phyloP scores from a whole-genome alignment of 2,329 filamentous ascomycete genomes.

The Hypocreales sp. region DNA sequence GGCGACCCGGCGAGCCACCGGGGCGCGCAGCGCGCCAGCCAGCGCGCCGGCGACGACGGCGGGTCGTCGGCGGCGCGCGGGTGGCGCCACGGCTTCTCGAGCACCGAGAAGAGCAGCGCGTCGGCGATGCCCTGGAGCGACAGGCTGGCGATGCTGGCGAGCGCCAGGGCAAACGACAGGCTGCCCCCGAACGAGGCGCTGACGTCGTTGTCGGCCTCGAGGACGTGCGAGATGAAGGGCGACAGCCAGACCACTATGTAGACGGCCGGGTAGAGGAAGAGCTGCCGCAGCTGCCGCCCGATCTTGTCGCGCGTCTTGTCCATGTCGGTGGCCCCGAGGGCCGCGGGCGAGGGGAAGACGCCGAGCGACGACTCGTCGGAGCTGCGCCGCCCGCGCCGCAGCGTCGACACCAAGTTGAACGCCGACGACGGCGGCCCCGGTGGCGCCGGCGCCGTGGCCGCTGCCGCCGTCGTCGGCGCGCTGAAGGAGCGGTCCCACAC shows the following conservation, averaged over 20 bases:
- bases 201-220: slow-evolving; percentile 14
- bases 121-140: slow-evolving; percentile 53
- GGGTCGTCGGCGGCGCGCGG: slow-evolving; percentile 3
- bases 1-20: slow-evolving; percentile 1
- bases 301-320: slow-evolving; percentile 36
- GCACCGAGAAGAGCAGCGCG: slow-evolving; percentile 48
- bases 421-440: slow-evolving; percentile 7
- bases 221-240: slow-evolving; percentile 50
- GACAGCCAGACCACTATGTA: slow-evolving; percentile 60
- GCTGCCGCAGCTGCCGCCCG: slow-evolving; percentile 50
- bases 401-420: slow-evolving; percentile 11
- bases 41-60: background rate
- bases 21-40: background rate
- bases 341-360: slow-evolving; percentile 6
- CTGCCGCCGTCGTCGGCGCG: no score
- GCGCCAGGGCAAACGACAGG: slow-evolving; percentile 39
- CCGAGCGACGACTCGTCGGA: slow-evolving; percentile 4
- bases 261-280: slow-evolving; percentile 63
- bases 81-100: slow-evolving; percentile 53
- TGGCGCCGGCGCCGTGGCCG: background rate
- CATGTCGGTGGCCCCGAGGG: slow-evolving; percentile 12
- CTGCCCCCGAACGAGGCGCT: no score
- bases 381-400: slow-evolving; percentile 6
- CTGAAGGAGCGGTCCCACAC: background rate
- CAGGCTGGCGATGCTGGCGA: slow-evolving; percentile 41